Base-by-base conservation (phyloP, 331 rosid genomes). In the Pyrus hybrid region DNA sequence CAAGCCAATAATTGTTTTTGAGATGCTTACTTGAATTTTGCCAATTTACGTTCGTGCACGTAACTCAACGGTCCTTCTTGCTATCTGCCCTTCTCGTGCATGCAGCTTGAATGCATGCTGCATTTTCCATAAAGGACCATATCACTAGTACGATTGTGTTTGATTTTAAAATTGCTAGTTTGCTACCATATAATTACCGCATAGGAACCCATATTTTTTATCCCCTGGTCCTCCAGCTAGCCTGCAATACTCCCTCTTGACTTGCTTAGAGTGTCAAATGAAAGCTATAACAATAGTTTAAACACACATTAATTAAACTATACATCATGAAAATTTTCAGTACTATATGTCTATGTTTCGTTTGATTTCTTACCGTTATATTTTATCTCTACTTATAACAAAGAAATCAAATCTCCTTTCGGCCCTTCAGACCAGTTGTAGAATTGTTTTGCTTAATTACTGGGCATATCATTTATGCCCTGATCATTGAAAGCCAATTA, bases 41-140 rank as follows among this genome's bases (percentile, higher is more conserved):
- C 23, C 35, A 78, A 63, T 63, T 22, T 21, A 47, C 17, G 18
- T 63, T 47, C 67, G 61, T 57, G 84, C 89, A 81, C 77, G 87
- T 73, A 81, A 81, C 83, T 74, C 85, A 87, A 77, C 89, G 67
- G 80, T 77, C 87, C 65, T 81, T 85, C 91, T 47, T 62, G 51
- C 78, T 51, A 87, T 81, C 91, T 85, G 91, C 78, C 91, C 80
- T 87, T 87, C 89, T 63, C 77, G 20, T 14, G 13, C 73, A 7
- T 79, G 68, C 54, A 37, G 30, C 21, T 17, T 14, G 37, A 49
- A 49, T 49, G n/a, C 56, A 49, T 5, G 17, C 65, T 61, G 18
- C 13, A 63, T 63, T 63, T 49, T 49, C 3, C n/a, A 41, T 10
- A 41, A 41, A 41, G 45, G 4, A 41, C 45, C 45, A 41, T 3